Evolutionary conservation across 495 filamentous ascomycete species (phyloP).

Genomic region (Hyphodiscus hymeniophilus): DNA sequence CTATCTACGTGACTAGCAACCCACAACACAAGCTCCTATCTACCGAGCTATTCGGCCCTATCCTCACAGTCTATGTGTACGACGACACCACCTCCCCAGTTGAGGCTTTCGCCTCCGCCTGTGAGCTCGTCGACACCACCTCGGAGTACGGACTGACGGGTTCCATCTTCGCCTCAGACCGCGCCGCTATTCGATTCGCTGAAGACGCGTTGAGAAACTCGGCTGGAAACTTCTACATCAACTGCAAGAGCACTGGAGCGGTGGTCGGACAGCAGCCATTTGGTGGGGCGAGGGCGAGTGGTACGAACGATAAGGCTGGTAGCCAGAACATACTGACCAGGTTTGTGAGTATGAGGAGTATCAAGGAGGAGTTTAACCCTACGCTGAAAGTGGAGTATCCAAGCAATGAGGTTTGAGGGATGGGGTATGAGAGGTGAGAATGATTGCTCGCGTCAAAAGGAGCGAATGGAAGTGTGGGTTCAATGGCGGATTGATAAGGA

Average conservation of each 20-base stretch:
- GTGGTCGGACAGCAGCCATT: constrained; percentile 92
- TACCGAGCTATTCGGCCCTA: constrained; percentile 71
- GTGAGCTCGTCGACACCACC: constrained; percentile 51
- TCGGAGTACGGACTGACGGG: constrained; percentile 76
- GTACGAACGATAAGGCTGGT: constrained; percentile 90
- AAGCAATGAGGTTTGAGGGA: constrained; percentile 53
- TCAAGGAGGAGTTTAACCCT: constrained; percentile 83
- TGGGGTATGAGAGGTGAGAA: background rate
- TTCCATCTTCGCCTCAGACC: constrained; percentile 67
- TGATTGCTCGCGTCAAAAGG: too few relatives aligned
- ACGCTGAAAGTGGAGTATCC: constrained; percentile 67
- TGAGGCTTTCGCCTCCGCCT: constrained; percentile 45
- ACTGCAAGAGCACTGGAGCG: constrained; percentile 87
- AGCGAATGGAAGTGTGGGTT: too few relatives aligned
- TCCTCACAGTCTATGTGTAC: constrained; percentile 64
- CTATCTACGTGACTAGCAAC: constrained; percentile 54
- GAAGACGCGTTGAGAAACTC: constrained; percentile 68
- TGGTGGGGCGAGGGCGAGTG: constrained; percentile 75
- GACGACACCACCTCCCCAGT: constrained; percentile 41
- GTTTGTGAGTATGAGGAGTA: constrained; percentile 75
- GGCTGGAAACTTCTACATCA: constrained; percentile 88
- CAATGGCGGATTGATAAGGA: too few relatives aligned
- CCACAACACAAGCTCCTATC: constrained; percentile 58
- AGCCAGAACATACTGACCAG: constrained; percentile 64
- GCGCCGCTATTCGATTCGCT: constrained; percentile 55